Conservation (phyloP, 352 stramenopile species). For the Globisporangium heterothallicum region DNA sequence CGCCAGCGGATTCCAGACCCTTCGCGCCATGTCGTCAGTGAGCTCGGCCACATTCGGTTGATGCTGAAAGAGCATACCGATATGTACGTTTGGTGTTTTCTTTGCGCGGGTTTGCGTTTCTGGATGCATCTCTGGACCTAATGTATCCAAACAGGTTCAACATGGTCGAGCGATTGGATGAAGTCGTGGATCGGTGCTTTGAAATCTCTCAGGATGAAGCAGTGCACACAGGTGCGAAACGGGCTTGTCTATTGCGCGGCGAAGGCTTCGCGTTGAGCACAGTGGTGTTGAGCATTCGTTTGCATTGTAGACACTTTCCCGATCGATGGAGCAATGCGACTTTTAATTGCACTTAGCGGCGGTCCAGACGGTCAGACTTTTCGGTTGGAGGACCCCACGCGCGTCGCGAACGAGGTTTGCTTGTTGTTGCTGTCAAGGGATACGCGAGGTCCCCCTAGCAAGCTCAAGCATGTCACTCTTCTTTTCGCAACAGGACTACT, state of each 20-base stretch:
- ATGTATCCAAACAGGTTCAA: conserved; percentile 25
- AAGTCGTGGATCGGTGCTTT: conserved; percentile 28
- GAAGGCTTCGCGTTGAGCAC: too few relatives aligned
- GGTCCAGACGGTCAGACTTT: conserved; percentile 54
- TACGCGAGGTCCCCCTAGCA: not conserved
- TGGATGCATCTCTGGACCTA: not conserved
- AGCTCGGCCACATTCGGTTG: conserved; percentile 10
- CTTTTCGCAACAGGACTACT: not conserved
- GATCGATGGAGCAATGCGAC: conserved; percentile 29
- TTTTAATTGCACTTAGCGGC: conserved; percentile 54
- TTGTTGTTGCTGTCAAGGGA: not conserved
- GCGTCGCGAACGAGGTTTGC: conserved; percentile 15
- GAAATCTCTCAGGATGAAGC: conserved; percentile 10
- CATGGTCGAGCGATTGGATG: conserved; percentile 29
- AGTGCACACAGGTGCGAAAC: conserved; percentile 9
- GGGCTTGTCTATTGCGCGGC: too few relatives aligned
- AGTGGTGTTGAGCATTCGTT: too few relatives aligned
- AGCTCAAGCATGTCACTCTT: not conserved
- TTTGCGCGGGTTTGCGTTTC: not conserved
- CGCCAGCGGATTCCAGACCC: conserved; percentile 1
- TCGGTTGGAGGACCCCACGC: conserved; percentile 45
- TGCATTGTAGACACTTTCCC: conserved; percentile 18
- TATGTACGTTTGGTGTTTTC: conserved; percentile 8
- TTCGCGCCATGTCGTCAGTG: not conserved
- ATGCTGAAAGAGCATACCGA: conserved; percentile 11